Base-by-base conservation (phyloP, 2,329 filamentous ascomycete genomes). In the Tolypocladium amazonense region DNA sequence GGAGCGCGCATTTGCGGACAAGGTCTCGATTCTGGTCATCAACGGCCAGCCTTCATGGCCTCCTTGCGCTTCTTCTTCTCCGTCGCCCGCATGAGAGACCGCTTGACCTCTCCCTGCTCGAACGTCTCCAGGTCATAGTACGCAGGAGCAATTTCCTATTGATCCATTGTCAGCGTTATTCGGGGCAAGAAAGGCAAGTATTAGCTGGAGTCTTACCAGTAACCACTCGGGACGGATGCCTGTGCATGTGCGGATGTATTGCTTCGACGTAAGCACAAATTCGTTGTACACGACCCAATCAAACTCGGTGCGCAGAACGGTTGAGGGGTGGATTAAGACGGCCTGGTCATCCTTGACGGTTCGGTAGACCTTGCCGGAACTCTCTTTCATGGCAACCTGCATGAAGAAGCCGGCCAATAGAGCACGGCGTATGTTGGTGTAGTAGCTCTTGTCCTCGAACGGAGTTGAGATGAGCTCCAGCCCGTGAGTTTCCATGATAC, bases 201-300 rank as follows among this genome's bases (percentile, higher is more conserved):
- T 8, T 55, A 38, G n/a, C 37, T 15, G 15, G 35, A 18, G 39
- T 54, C 88, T 76, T 81, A 92, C 90, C 75, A 97, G 72, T 62
- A 99, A 78, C 94, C 94, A 99, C 75, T 99, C 94, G 0, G 93
- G 90, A 72, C 90, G 89, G 59, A 99, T 88, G 37, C 89, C 87
- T 15, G 92, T 97, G 56, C 97, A 91, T 0, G 91, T 97, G 60
- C 95, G 85, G 68, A 99, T 93, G 73, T 97, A 99, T 77, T 97
- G 96, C 83, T 99, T 97, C 58, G 89, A 94, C 0, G 94, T 99
- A 59, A 99, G 84, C 15, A 99, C 94, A 70, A 97, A 99, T 72
- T 99, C 95, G 69, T 97, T 96, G 77, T 99, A 99, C 33, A 99
- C 79, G 33, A 99, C 90, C 94, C 94, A 99, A 66, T 99, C 94